Conservation (phyloP, 805 yeast genomes). For the Suhomyces kilbournensis region DNA sequence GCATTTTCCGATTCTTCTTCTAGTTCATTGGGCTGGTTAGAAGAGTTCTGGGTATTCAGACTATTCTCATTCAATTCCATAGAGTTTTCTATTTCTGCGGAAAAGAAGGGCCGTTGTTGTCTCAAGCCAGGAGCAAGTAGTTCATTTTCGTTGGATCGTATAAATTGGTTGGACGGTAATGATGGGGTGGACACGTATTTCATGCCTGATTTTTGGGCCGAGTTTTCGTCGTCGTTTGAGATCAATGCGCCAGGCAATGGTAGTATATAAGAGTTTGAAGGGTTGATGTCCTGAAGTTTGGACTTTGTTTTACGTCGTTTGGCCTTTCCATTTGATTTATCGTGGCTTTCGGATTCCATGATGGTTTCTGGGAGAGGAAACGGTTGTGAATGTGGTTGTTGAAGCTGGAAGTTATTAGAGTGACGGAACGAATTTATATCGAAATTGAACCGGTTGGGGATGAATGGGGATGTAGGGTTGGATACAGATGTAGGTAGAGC, state of each 20-base stretch:
- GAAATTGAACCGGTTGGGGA: constrained; percentile 15
- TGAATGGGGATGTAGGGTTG: constrained; percentile 17
- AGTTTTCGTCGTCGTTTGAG: not conserved
- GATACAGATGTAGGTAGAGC: constrained; percentile 12
- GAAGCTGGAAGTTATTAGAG: constrained; percentile 1
- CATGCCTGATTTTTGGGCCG: not conserved
- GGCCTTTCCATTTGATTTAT: not conserved
- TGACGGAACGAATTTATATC: constrained; percentile 13
- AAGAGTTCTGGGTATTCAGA: not conserved
- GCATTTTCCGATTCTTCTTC: not conserved
- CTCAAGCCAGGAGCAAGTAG: not conserved
- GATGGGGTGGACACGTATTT: not conserved
- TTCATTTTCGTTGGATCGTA: constrained; percentile 1
- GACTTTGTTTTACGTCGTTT: constrained; percentile 1
- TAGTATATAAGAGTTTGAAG: not conserved
- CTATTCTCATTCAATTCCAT: not conserved
- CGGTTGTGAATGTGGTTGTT: not conserved
- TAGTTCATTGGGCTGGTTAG: not conserved
- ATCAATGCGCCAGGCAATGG: constrained; percentile 1
- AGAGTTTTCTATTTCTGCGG: not conserved
- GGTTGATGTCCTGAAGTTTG: not conserved
- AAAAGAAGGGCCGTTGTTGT: not conserved
- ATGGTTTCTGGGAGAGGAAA: not conserved
- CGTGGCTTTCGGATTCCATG: not conserved
- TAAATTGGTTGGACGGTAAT: constrained; percentile 1